These are phyloP conservation scores for Nemania bipapillata DNA, from an alignment of 2,329 filamentous ascomycete species.

Conservation along the genomic window DNA sequence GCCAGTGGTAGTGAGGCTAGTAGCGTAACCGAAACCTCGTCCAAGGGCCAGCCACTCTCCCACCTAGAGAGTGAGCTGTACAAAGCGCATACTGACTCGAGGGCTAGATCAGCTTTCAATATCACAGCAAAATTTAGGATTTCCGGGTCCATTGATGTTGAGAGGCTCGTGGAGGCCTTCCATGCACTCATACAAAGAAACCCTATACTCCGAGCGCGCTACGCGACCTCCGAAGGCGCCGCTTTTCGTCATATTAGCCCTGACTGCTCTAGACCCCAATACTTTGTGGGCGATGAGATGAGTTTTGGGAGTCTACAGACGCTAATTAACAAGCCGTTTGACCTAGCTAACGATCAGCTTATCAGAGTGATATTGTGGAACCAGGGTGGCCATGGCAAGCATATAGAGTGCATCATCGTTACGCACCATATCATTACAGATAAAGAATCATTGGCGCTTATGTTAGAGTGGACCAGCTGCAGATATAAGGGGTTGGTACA, in stretches of 20 bases:
- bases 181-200: not conserved
- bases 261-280: not conserved
- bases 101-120: slow-evolving; percentile 19
- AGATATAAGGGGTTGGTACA: not conserved
- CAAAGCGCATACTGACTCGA: slow-evolving; percentile 1
- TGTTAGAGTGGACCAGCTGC: slow-evolving; percentile 13
- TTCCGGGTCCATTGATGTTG: not conserved
- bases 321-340: slow-evolving; percentile 11
- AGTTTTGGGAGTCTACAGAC: not conserved
- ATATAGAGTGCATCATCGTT: not conserved
- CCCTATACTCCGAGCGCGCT: slow-evolving; percentile 18
- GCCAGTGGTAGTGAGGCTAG: not conserved
- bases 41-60: slow-evolving; percentile 1
- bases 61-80: slow-evolving; percentile 11
- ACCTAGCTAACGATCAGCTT: slow-evolving; percentile 8
- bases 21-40: not conserved
- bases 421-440: slow-evolving; percentile 23
- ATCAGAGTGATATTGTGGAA: slow-evolving; percentile 16
- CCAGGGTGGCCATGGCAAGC: not conserved
- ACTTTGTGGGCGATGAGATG: not conserved
- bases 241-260: not conserved
- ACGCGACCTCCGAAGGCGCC: not conserved
- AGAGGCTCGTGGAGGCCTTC: slow-evolving; percentile 5
- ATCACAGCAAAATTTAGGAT: not conserved
- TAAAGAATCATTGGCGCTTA: slow-evolving; percentile 12